Conservation (phyloP, 352 stramenopile genomes). For the Phytophthora nicotianae region DNA sequence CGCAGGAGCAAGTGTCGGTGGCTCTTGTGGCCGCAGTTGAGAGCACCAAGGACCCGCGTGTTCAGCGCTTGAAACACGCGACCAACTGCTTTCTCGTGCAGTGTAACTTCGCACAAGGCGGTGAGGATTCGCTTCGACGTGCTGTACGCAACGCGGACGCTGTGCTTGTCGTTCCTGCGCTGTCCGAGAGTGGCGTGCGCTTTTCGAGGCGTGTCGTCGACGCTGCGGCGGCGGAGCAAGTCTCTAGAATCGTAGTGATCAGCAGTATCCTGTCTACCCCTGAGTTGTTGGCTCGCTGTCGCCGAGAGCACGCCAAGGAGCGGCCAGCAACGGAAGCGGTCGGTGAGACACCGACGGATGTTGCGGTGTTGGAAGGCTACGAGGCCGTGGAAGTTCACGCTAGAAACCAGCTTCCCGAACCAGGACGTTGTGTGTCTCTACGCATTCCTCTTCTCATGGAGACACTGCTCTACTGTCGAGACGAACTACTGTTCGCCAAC, state of each 20-base stretch:
- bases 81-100: slow-evolving; percentile 63
- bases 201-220: slow-evolving; percentile 77
- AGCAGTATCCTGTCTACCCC: slow-evolving; percentile 65
- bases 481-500: slow-evolving; percentile 74
- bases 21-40: slow-evolving; percentile 69
- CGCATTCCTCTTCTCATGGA: slow-evolving; percentile 81
- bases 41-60: slow-evolving; percentile 48
- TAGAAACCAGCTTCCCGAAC: slow-evolving; percentile 41
- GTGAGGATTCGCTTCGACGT: slow-evolving; percentile 51
- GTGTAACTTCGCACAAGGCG: slow-evolving; percentile 54
- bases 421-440: slow-evolving; percentile 53
- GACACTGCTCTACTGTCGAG: slow-evolving; percentile 72
- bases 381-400: slow-evolving; percentile 75
- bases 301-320: slow-evolving; percentile 27
- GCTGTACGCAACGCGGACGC: slow-evolving; percentile 73
- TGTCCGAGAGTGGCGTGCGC: slow-evolving; percentile 58
- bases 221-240: slow-evolving; percentile 47
- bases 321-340: slow-evolving; percentile 21
- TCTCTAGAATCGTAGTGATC: slow-evolving; percentile 64
- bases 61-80: slow-evolving; percentile 54
- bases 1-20: slow-evolving; percentile 45
- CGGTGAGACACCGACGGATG: slow-evolving; percentile 21
- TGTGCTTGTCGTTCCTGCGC: slow-evolving; percentile 66
- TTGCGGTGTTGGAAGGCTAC: slow-evolving; percentile 43
- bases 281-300: slow-evolving; percentile 40